Percentiles rank a stretch among this genome's conserved stretches.
phyloP scores from a whole-genome alignment of 192 early-diverging fungal species.

The Chytriomyces sp. region DNA sequence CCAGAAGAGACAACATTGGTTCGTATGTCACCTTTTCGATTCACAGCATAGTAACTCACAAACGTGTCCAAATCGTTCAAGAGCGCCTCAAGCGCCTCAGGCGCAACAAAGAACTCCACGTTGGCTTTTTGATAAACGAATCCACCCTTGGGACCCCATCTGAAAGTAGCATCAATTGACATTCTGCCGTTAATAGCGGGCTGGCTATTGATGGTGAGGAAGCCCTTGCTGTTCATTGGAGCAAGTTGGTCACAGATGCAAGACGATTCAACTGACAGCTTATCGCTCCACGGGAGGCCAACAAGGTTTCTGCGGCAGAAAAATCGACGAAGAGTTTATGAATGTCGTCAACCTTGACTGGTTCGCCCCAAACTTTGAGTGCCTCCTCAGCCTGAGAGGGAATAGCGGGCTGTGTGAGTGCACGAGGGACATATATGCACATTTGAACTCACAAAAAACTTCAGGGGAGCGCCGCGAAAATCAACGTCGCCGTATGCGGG shows the following conservation, averaged over 20 bases:
- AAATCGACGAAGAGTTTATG: slow-evolving; percentile 77
- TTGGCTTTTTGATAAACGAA: slow-evolving; percentile 97
- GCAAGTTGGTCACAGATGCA: slow-evolving; percentile 71
- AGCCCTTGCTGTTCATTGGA: slow-evolving; percentile 78
- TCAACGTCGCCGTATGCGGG: slow-evolving; percentile 61
- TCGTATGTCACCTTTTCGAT: slow-evolving; percentile 76
- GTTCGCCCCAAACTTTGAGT: slow-evolving; percentile 79
- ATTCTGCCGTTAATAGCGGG: slow-evolving; percentile 91
- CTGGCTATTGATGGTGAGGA: slow-evolving; percentile 95
- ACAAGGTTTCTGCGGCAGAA: slow-evolving; percentile 77
- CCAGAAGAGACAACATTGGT: slow-evolving; percentile 87
- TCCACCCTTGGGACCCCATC: slow-evolving; percentile 96
- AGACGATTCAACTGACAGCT: slow-evolving; percentile 76
- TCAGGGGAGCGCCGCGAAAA: slow-evolving; percentile 81
- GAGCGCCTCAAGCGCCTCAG: slow-evolving; percentile 66
- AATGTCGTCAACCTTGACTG: slow-evolving; percentile 70
- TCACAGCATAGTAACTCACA: slow-evolving; percentile 89
- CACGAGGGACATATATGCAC: no score
- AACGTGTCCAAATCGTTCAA: slow-evolving; percentile 71
- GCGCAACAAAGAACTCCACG: slow-evolving; percentile 92
- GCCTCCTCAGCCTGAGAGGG: slow-evolving; percentile 57
- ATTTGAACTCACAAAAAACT: slow-evolving; percentile 44
- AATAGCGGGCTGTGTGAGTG: no score
- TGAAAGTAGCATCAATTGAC: slow-evolving; percentile 75
- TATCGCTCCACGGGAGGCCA: slow-evolving; percentile 91